Base-by-base conservation (phyloP, 768 basidiomycete genomes). In the Suillus americanus region DNA sequence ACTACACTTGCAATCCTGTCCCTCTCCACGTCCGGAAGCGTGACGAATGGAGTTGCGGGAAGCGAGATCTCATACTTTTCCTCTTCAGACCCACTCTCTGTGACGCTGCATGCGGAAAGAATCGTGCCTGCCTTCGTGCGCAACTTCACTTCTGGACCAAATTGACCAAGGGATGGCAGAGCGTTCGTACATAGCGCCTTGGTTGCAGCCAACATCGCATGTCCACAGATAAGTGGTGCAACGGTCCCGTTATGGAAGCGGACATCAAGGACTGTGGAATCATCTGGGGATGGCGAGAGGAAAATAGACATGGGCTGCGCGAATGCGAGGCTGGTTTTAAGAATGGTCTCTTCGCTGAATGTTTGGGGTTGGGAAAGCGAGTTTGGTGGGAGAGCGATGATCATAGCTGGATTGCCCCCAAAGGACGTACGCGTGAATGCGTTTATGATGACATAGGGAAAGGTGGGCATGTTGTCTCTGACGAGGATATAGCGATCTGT, bases 321-420 rank as follows among this genome's bases (percentile, higher is more conserved):
- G 37, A 86, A 73, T 62, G 82, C 83, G 60, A 68, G 71, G 3
- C 83, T 75, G 28, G 83, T 76, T 20, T 72, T 70, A 64, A 38
- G 51, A 62, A 65, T 64, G n/a, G 61, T 67, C 14, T n/a, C 48
- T 28, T 50, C 48, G 48, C 25, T 50, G 37, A 38, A 54, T 56
- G 41, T 63, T 60, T 28, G 59, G 38, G 41, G 41, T 28, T 48
- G 30, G 43, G 62, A 37, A 48, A 46, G 48, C 64, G 62, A 43
- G 12, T 41, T 62, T 20, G 64, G 53, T 8, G 68, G 65, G 23
- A 68, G 56, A 60, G 82, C 76, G 60, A 81, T 71, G 46, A 83
- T 71, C 7, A 73, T 76, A 3, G 83, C 82, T 0, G 83, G 82
- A 66, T 84, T 85, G 2, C 84, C 82, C 14, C 74, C 73, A 70